Conservation (phyloP, 2,329 filamentous ascomycete species). For the Colletotrichum phormii region DNA sequence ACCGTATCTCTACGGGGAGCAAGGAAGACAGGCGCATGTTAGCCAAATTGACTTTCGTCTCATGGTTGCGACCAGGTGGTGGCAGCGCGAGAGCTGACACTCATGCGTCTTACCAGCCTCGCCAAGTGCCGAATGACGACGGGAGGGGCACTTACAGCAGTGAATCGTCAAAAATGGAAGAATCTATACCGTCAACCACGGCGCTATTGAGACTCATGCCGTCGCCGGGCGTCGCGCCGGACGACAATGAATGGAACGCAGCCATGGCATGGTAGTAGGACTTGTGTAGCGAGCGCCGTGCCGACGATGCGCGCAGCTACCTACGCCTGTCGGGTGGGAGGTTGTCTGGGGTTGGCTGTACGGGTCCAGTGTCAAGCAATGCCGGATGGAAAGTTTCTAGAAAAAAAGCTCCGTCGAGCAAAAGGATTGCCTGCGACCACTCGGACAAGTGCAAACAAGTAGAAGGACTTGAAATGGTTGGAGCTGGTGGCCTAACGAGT, state of each 20-base stretch:
- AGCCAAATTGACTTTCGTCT: constrained; percentile 33
- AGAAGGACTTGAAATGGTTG: background rate
- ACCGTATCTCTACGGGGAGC: constrained; percentile 52
- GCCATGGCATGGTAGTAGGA: constrained; percentile 64
- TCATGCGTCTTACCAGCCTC: background rate
- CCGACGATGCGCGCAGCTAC: constrained; percentile 30
- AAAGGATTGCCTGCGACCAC: background rate
- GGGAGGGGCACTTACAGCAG: constrained; percentile 59
- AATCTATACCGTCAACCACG: constrained; percentile 64
- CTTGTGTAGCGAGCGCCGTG: constrained; percentile 39
- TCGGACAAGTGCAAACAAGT: constrained; percentile 1
- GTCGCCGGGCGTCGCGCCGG: constrained; percentile 57
- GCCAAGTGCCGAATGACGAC: background rate
- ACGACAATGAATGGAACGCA: constrained; percentile 66
- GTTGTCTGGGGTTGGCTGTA: background rate
- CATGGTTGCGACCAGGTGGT: background rate
- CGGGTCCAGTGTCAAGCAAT: background rate
- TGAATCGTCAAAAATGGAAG: constrained; percentile 65
- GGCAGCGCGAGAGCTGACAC: background rate
- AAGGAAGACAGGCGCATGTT: background rate
- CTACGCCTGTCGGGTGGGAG: background rate
- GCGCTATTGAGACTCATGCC: constrained; percentile 58
- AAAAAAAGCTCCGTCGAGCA: background rate
- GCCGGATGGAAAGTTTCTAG: background rate
- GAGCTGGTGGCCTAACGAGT: constrained; percentile 13